A percentile compares a stretch with the other conserved stretches of the same genome.
Evolutionary conservation across 768 basidiomycete genomes (phyloP).

Genomic region (Tylopilus sp.): DNA sequence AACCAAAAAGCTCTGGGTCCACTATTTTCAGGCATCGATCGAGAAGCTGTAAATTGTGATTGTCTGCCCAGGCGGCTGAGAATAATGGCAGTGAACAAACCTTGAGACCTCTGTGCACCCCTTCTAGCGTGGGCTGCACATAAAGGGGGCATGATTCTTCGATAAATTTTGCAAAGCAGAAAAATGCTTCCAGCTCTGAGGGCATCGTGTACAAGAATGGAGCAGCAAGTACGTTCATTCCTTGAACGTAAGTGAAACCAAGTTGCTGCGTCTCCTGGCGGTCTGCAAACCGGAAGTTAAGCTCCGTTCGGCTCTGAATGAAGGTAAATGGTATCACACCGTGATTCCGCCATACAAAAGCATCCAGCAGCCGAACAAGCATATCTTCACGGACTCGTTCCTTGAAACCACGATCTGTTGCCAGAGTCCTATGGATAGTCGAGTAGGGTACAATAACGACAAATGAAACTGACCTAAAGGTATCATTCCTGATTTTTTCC

Average conservation of each 20-base stretch:
- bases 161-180: constrained; percentile 94
- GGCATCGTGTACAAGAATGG: constrained; percentile 98
- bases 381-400: constrained; percentile 95
- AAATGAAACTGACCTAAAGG: constrained; percentile 67
- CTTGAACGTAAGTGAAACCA: constrained; percentile 95
- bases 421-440: constrained; percentile 60
- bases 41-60: constrained; percentile 57
- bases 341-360: constrained; percentile 95
- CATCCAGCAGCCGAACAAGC: constrained; percentile 94
- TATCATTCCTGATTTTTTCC: constrained; percentile 95
- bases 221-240: constrained; percentile 98
- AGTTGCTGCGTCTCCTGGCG: constrained; percentile 74
- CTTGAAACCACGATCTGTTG: constrained; percentile 97
- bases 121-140: constrained; percentile 92
- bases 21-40: constrained; percentile 91
- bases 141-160: constrained; percentile 95
- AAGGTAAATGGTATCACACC: constrained; percentile 41
- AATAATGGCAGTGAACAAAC: constrained; percentile 40
- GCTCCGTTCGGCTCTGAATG: neutral
- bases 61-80: neutral
- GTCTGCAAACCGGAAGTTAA: constrained; percentile 40
- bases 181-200: constrained; percentile 97
- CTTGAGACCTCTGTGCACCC: constrained; percentile 92
- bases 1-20: constrained; percentile 78
- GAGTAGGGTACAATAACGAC: neutral